Evolutionary conservation across 805 yeast genomes (phyloP), one percentile per base, ranked within the genome.

Genomic region (Metschnikowia arizonensis): DNA sequence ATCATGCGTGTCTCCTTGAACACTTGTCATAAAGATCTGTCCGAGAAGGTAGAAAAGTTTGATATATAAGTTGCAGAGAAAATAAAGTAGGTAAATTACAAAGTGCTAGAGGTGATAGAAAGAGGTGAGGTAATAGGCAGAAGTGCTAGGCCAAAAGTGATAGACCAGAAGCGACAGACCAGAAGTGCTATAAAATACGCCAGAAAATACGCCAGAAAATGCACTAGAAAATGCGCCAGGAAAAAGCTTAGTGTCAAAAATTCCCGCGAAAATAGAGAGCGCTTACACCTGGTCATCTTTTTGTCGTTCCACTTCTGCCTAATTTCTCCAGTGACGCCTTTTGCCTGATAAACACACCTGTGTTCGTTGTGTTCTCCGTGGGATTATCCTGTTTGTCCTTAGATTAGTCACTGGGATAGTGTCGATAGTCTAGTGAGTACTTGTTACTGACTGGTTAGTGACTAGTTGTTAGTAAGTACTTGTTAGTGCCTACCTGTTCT

Each of bases 261-360:
- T n/a, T 25, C 21, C 40, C 40, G 40, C 40, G 40, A 17, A 35
- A 35, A 15, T 25, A 12, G 12, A 17, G 31, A 26, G 31, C 31
- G 40, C 40, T 36, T 25, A 19, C 32, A 17, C 40, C 40, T 17
- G 40, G 24, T 36, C 40, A 36, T 36, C 30, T 36, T 36, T 34
- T 33, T 33, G 21, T 15, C 30, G 24, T 17, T 12, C 40, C 30
- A 36, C 10, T 18, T 25, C 40, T 14, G 29, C 25, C 31, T 23
- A 21, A 25, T 36, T 36, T 36, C 31, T 14, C 40, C 40, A 36
- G 40, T 8, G 25, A 21, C 40, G 31, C 24, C 18, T 36, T 8
- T 17, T 17, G 18, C 40, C 40, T 36, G 40, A 25, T 18, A 36
- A 25, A 17, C 40, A 19, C 40, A 11, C n/a, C 23, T 3, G 40